Conservation (phyloP, 805 yeast species). For the Starmerella bacillaris region DNA sequence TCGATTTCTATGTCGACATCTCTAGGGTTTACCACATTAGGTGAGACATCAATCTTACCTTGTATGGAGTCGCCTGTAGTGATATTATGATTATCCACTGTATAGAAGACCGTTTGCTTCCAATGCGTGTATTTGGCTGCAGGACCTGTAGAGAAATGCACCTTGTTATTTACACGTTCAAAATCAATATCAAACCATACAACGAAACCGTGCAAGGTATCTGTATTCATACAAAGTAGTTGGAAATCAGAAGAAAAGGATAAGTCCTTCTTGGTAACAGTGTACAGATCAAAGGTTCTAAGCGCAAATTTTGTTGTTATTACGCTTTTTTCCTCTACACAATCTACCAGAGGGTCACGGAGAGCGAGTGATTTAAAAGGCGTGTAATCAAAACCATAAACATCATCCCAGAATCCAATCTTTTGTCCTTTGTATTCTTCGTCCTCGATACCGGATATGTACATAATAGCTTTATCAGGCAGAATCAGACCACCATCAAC, state of each 20-base stretch:
- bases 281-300: slow-evolving; percentile 74
- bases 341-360: slow-evolving; percentile 89
- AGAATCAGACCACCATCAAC: slow-evolving; percentile 73
- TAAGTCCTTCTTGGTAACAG: slow-evolving; percentile 65
- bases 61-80: slow-evolving; percentile 58
- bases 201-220: slow-evolving; percentile 70
- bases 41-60: slow-evolving; percentile 58
- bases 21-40: slow-evolving; percentile 65
- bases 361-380: slow-evolving; percentile 76
- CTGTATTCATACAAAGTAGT: slow-evolving; percentile 58
- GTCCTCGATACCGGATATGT: slow-evolving; percentile 84
- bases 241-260: slow-evolving; percentile 57
- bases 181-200: slow-evolving; percentile 93
- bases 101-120: slow-evolving; percentile 94
- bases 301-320: slow-evolving; percentile 55
- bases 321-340: slow-evolving; percentile 64
- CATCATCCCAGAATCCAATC: slow-evolving; percentile 86
- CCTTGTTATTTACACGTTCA: slow-evolving; percentile 30
- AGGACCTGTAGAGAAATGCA: slow-evolving; percentile 84
- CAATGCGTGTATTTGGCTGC: slow-evolving; percentile 90
- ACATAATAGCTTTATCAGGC: slow-evolving; percentile 85
- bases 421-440: slow-evolving; percentile 81
- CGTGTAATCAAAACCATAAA: slow-evolving; percentile 88
- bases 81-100: slow-evolving; percentile 59
- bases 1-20: slow-evolving; percentile 68